Conservation (phyloP, 1,284 basidiomycete species). For the Taiwanofungus camphoratus region DNA sequence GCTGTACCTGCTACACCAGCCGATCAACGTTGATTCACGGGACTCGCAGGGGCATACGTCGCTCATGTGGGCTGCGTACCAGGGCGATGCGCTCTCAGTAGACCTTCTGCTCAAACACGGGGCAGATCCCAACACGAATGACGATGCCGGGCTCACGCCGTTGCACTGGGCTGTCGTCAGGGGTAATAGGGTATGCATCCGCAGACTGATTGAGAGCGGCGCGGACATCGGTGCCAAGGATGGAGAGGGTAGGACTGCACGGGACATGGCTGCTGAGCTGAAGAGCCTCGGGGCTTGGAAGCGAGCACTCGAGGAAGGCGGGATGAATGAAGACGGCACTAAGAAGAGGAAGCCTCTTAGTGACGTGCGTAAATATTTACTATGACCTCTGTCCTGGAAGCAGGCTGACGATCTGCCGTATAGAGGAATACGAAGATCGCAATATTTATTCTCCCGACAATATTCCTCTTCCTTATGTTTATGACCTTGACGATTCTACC, state of each 20-base stretch:
- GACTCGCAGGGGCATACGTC: slow-evolving; percentile 93
- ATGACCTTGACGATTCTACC: slow-evolving; percentile 77
- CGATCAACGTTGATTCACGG: slow-evolving; percentile 80
- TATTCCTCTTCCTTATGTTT: slow-evolving; percentile 81
- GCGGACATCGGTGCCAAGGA: slow-evolving; percentile 82
- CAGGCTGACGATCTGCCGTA: slow-evolving; percentile 5
- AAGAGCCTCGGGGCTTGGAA: slow-evolving; percentile 87
- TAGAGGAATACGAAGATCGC: slow-evolving; percentile 76
- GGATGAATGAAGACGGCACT: slow-evolving; percentile 72
- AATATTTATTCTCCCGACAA: slow-evolving; percentile 77
- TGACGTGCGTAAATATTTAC: too few species aligned
- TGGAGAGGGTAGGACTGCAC: slow-evolving; percentile 80
- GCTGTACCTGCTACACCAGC: slow-evolving; percentile 89
- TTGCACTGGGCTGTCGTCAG: slow-evolving; percentile 99
- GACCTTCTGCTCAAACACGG: slow-evolving; percentile 88
- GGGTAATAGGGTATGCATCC: slow-evolving; percentile 85
- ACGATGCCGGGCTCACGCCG: slow-evolving; percentile 83
- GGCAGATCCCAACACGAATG: slow-evolving; percentile 70
- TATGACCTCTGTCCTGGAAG: too few species aligned
- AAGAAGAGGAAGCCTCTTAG: slow-evolving; percentile 61
- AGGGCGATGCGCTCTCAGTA: slow-evolving; percentile 94
- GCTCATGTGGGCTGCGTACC: slow-evolving; percentile 99
- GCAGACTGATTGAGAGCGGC: slow-evolving; percentile 80
- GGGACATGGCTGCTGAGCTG: slow-evolving; percentile 93
- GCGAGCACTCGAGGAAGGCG: slow-evolving; percentile 83